phyloP scores from a whole-genome alignment of 441 rosid genomes.

The Adansonia gregorii region DNA sequence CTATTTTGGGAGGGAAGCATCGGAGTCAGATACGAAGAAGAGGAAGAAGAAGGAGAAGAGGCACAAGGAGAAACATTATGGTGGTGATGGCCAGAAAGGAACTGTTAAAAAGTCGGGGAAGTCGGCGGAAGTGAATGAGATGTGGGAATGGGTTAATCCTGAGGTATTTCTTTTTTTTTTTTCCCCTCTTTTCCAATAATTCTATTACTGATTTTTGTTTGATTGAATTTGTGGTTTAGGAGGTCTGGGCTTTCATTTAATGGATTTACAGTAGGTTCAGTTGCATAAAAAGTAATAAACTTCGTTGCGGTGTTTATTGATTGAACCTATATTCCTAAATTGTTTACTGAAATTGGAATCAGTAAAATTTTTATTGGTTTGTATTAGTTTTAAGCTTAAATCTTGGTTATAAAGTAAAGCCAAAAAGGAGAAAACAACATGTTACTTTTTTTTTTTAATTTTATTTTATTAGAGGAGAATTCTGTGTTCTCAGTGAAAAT shows the following conservation, averaged over 20 bases:
- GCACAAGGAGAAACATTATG: slow-evolving; percentile 46
- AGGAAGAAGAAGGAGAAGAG: slow-evolving; percentile 65
- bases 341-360: background rate
- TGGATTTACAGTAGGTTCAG: background rate
- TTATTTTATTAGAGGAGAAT: background rate
- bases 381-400: background rate
- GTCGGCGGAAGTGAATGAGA: slow-evolving; percentile 68
- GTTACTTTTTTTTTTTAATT: background rate
- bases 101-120: slow-evolving; percentile 45
- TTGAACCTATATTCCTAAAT: background rate
- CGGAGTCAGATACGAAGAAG: slow-evolving; percentile 54
- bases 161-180: slow-evolving; percentile 51
- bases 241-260: slow-evolving; percentile 11
- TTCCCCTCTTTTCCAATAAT: background rate
- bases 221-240: slow-evolving; percentile 6
- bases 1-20: slow-evolving; percentile 41
- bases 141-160: slow-evolving; percentile 89
- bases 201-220: slow-evolving; percentile 9
- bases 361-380: background rate
- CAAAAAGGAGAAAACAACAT: background rate
- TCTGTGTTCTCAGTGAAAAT: background rate
- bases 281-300: slow-evolving; percentile 1
- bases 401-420: background rate
- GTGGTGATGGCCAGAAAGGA: slow-evolving; percentile 44
- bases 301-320: background rate